Evolutionary conservation across 805 yeast genomes (phyloP).

Genomic region (Candida ipomoeae): DNA sequence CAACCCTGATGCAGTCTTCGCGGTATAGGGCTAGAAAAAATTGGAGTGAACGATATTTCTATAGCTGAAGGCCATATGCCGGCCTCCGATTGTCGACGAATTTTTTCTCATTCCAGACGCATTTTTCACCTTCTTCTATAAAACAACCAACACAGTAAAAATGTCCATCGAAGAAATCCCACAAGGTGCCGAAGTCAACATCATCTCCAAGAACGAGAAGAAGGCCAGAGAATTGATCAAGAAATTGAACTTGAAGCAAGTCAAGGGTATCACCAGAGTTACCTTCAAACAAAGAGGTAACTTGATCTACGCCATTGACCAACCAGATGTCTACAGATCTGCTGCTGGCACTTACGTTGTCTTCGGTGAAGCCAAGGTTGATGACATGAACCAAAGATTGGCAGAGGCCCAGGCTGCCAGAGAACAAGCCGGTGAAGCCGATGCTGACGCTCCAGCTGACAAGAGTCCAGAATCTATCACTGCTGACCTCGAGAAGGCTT

Average conservation of each 20-base stretch:
- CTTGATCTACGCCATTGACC: constrained; percentile 83
- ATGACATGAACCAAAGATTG: constrained; percentile 85
- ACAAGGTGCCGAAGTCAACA: constrained; percentile 77
- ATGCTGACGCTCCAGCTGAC: constrained; percentile 35
- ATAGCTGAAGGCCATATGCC: not conserved
- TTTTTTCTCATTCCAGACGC: not conserved
- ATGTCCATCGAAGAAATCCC: constrained; percentile 61
- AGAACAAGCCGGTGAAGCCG: constrained; percentile 50
- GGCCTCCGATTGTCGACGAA: not conserved
- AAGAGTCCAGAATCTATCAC: constrained; percentile 76
- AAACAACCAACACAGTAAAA: constrained; percentile 7
- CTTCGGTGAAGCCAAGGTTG: constrained; percentile 96
- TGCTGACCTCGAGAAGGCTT: constrained; percentile 73
- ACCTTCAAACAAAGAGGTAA: constrained; percentile 92
- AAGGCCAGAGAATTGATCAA: constrained; percentile 88
- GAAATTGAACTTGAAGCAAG: constrained; percentile 84
- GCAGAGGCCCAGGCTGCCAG: constrained; percentile 74
- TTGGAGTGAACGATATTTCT: not conserved
- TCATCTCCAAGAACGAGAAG: constrained; percentile 87
- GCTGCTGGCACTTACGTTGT: constrained; percentile 92
- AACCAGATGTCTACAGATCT: constrained; percentile 93
- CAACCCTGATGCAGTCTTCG: not conserved
- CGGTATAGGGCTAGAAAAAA: not conserved
- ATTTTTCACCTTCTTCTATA: not conserved
- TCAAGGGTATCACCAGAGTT: constrained; percentile 91